Evolutionary conservation across 208 protist genomes (phyloP).

Genomic region (Acanthamoeba polyphaga): DNA sequence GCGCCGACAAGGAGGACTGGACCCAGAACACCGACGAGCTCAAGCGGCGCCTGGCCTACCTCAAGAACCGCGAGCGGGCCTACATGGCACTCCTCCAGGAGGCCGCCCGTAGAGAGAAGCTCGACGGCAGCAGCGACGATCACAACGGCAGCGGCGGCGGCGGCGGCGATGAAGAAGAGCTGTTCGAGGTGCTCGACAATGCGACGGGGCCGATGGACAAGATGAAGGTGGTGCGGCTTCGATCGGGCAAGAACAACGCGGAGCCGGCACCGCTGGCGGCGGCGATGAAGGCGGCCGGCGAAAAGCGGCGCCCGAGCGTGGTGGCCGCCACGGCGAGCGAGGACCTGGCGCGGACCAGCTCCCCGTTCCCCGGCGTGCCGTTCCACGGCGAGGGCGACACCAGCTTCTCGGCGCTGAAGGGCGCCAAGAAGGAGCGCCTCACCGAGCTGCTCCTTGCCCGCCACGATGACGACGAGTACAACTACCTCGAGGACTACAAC

Average conservation of each 20-base stretch:
- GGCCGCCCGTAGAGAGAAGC: not conserved
- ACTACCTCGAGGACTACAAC: not conserved
- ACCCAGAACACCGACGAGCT: slow-evolving; percentile 20
- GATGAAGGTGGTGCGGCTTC: not conserved
- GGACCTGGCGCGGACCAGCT: not conserved
- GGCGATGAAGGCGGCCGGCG: not conserved
- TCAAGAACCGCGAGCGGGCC: slow-evolving; percentile 15
- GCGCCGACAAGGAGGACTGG: slow-evolving; percentile 27
- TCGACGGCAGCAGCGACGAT: not conserved
- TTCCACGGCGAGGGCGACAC: not conserved
- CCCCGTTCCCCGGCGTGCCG: slow-evolving; percentile 15
- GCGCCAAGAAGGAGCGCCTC: not conserved
- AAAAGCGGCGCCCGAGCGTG: not conserved
- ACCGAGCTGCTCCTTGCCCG: too few relatives aligned
- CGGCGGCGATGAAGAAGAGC: not conserved
- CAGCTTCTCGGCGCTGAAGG: not conserved
- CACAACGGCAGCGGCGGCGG: not conserved
- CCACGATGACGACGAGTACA: not conserved
- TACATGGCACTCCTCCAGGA: not conserved
- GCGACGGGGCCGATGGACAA: not conserved
- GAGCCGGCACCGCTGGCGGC: not conserved
- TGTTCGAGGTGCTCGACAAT: not conserved
- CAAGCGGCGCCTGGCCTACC: slow-evolving; percentile 2
- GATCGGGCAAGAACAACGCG: not conserved
- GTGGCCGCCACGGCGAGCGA: not conserved